Percentiles rank a stretch among this genome's conserved stretches.
Evolutionary conservation across 305 asterid genomes (phyloP).

Genomic region (Withania somnifera): DNA sequence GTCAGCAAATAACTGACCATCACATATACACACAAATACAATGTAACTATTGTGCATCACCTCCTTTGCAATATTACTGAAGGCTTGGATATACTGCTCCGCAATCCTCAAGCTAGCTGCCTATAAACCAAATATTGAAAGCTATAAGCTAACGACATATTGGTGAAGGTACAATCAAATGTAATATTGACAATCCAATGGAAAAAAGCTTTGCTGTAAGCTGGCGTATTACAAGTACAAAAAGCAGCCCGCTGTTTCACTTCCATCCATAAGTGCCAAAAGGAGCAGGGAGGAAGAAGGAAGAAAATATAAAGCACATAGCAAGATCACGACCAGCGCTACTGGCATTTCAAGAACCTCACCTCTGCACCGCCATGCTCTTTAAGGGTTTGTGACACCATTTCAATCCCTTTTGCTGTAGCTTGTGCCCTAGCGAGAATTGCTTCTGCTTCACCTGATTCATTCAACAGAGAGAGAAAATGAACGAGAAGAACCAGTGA

Average conservation of each 20-base stretch:
- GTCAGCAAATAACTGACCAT: not conserved
- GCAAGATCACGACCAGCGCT: not conserved
- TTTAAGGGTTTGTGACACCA: conserved; percentile 62
- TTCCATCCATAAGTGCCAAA: not conserved
- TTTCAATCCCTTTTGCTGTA: conserved; percentile 60
- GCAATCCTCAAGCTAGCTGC: conserved; percentile 90
- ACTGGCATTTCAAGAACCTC: conserved; percentile 7
- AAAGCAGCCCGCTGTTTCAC: not conserved
- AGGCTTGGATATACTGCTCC: conserved; percentile 85
- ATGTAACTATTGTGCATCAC: conserved; percentile 21
- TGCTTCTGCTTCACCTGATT: conserved; percentile 87
- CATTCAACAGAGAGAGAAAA: not conserved
- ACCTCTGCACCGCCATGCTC: conserved; percentile 73
- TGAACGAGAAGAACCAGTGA: not conserved
- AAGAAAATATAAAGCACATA: not conserved
- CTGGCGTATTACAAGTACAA: not conserved
- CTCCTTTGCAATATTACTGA: conserved; percentile 67
- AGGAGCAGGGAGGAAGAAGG: not conserved
- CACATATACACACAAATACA: not conserved
- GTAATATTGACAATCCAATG: not conserved
- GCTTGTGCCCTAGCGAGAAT: conserved; percentile 75
- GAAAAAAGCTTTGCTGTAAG: not conserved
- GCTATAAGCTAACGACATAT: not conserved
- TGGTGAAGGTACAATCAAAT: not conserved
- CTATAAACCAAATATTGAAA: conserved; percentile 19